Evolutionary conservation across 2,329 filamentous ascomycete species (phyloP), one percentile per base, ranked within the genome.

Genomic region (Trichophyton rubrum): DNA sequence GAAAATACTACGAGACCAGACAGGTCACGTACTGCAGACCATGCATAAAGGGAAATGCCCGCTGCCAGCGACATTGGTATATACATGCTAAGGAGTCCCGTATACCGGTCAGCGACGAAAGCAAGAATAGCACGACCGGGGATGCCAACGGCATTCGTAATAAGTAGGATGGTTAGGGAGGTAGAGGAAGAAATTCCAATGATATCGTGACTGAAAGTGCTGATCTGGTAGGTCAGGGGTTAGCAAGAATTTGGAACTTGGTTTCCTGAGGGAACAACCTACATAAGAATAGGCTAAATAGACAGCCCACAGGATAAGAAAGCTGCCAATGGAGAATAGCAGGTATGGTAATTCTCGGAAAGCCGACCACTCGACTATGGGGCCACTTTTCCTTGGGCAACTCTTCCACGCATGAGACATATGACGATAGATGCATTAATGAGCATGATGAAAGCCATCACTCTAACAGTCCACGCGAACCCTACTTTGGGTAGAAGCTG

Each of bases 141-240:
- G 13, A 82, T 61, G 1, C 85, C 83, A 9, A 84, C 76, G 22
- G 81, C 84, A 70, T 88, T 89, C 67, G 87, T 74, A 2, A 88
- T 74, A 30, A 88, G 75, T 13, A 89, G 73, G 6, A 88, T 70
- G 66, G 85, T 80, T 56, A 87, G 78, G 3, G 83, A 78, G 58
- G 73, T 72, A 1, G 71, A 67, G 59, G 77, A 71, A 0, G 73
- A 70, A 2, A 78, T 67, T 1, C 73, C 72, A 43, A 79, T 70
- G 55, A 73, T 64, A 22, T 72, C 66, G 43, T 70, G 72, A 45
- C 69, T 72, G 65, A 75, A 78, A 51, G 69, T 74, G 38, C 72
- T 73, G 24, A 80, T 53, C 49, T 53, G 6, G 11, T 15, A n/a
- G 13, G 3, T 15, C 7, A 15, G 22, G 11, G 27, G 22, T 53